A percentile compares a stretch with the other conserved stretches of the same genome.
Evolutionary conservation across 1,284 basidiomycete genomes (phyloP).

Genomic region (Porodaedalea pini): DNA sequence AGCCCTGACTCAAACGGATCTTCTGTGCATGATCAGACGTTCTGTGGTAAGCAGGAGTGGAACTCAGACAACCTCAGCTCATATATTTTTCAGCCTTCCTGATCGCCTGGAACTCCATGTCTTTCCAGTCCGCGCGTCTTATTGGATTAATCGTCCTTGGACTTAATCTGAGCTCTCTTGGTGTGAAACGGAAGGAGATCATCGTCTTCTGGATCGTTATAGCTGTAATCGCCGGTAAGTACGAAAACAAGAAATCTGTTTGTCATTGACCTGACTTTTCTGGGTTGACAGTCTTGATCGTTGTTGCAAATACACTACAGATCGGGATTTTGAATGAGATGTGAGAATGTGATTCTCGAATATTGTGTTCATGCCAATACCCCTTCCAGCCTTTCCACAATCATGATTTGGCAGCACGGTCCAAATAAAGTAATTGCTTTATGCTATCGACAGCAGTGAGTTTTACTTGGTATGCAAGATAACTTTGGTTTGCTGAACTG

Average conservation of each 20-base stretch:
- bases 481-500: neutral
- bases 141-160: constrained; percentile 43
- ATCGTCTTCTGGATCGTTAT: constrained; percentile 35
- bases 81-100: constrained; percentile 40
- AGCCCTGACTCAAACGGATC: neutral
- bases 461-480: neutral
- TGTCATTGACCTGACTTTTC: constrained; percentile 8
- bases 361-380: neutral
- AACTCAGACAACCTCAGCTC: neutral
- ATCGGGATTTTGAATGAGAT: constrained; percentile 37
- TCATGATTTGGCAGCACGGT: neutral
- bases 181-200: constrained; percentile 35
- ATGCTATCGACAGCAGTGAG: constrained; percentile 41
- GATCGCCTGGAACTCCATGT: constrained; percentile 46
- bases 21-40: neutral
- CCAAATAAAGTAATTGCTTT: constrained; percentile 17
- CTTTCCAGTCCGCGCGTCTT: constrained; percentile 41
- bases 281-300: constrained; percentile 36
- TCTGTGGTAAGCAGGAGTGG: constrained; percentile 36
- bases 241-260: neutral
- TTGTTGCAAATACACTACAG: constrained; percentile 41
- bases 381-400: neutral
- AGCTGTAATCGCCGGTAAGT: constrained; percentile 40
- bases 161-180: constrained; percentile 37
- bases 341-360: neutral